Evolutionary conservation across 1,139 yeast species (phyloP).

Genomic region (Debaryomyces fabryi): DNA sequence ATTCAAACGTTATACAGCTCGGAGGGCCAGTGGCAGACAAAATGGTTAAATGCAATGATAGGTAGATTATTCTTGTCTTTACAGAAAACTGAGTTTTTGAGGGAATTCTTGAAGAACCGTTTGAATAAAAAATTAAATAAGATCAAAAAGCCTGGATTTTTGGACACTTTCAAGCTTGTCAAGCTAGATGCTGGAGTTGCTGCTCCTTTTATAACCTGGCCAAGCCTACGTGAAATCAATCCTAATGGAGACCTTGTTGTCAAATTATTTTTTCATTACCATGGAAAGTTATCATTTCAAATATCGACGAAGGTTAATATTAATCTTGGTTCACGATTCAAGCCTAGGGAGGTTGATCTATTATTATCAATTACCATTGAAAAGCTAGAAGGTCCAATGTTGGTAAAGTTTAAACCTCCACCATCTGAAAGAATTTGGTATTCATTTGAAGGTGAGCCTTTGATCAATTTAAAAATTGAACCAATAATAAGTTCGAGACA

Average conservation of each 20-base stretch:
- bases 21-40: conserved; percentile 79
- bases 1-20: conserved; percentile 79
- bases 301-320: conserved; percentile 79
- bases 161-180: conserved; percentile 78
- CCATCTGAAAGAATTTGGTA: conserved; percentile 94
- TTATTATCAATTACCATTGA: conserved; percentile 71
- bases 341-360: conserved; percentile 76
- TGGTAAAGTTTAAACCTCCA: conserved; percentile 77
- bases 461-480: conserved; percentile 71
- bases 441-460: conserved; percentile 79
- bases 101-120: conserved; percentile 56
- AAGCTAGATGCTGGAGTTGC: conserved; percentile 76
- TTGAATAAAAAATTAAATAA: conserved; percentile 74
- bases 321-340: conserved; percentile 74
- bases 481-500: conserved; percentile 88
- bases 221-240: conserved; percentile 66
- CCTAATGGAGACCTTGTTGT: conserved; percentile 82
- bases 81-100: conserved; percentile 70
- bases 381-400: conserved; percentile 71
- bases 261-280: conserved; percentile 63
- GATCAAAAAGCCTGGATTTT: conserved; percentile 82
- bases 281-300: conserved; percentile 73
- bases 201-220: conserved; percentile 79
- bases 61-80: conserved; percentile 81
- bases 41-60: conserved; percentile 86